These are phyloP conservation scores for Penicillium griseofulvum DNA, from an alignment of 2,329 filamentous ascomycete genomes.

Conservation along the genomic window DNA sequence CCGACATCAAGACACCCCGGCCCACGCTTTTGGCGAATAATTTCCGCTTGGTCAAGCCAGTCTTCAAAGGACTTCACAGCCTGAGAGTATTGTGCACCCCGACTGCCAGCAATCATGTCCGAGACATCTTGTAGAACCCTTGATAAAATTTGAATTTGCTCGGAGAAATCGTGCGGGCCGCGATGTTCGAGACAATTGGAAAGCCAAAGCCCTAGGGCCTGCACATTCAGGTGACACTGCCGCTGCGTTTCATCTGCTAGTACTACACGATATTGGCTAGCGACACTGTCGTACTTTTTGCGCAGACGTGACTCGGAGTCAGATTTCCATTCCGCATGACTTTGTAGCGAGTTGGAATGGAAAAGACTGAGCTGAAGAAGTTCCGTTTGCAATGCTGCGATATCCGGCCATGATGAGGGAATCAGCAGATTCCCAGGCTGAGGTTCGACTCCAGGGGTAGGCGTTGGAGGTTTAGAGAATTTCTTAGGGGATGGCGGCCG, in stretches of 20 bases:
- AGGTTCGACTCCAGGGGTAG: constrained; percentile 13
- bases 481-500: constrained; percentile 43
- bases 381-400: constrained; percentile 41
- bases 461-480: constrained; percentile 24
- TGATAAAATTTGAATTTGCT: constrained; percentile 41
- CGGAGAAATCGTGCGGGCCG: constrained; percentile 30
- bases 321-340: constrained; percentile 32
- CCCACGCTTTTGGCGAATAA: constrained; percentile 23
- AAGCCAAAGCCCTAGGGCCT: constrained; percentile 36
- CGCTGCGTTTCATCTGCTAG: constrained; percentile 32
- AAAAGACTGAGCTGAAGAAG: constrained; percentile 45
- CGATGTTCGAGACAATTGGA: constrained; percentile 30
- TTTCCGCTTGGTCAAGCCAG: constrained; percentile 34
- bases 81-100: constrained; percentile 30
- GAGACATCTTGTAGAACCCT: constrained; percentile 40
- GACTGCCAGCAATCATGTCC: constrained; percentile 26
- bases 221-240: constrained; percentile 36
- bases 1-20: constrained; percentile 7
- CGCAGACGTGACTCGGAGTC: constrained; percentile 31
- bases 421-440: constrained; percentile 23
- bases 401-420: constrained; percentile 34
- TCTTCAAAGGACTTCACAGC: constrained; percentile 35
- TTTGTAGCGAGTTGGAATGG: constrained; percentile 31
- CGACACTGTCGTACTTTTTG: constrained; percentile 36
- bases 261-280: constrained; percentile 33